These are phyloP conservation scores for Fusarium nisikadoi DNA, from an alignment of 2,329 filamentous ascomycete genomes.

Conservation along the genomic window DNA sequence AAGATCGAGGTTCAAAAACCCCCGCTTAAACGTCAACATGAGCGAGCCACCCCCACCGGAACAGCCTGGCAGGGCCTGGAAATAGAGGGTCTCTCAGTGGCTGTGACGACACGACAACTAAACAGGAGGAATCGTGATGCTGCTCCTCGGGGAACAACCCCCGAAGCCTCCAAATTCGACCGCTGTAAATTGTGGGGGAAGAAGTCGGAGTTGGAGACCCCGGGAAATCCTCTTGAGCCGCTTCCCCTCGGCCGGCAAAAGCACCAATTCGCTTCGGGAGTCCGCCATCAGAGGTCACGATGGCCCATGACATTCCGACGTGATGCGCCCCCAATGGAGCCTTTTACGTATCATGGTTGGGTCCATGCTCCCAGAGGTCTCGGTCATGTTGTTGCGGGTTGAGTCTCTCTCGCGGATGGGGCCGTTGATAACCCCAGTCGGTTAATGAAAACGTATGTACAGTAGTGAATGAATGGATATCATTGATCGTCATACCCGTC, in stretches of 20 bases:
- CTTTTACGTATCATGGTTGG: constrained; percentile 28
- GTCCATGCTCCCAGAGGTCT: background rate
- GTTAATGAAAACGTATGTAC: background rate
- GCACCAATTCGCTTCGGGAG: constrained; percentile 33
- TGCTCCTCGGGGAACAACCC: constrained; percentile 23
- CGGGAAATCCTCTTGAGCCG: constrained; percentile 52
- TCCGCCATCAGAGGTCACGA: constrained; percentile 33
- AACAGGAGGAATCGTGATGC: constrained; percentile 11
- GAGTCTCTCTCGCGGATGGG: constrained; percentile 17
- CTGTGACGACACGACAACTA: constrained; percentile 23
- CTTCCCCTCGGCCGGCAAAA: constrained; percentile 45
- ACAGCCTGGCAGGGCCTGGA: constrained; percentile 9
- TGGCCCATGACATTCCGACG: constrained; percentile 38
- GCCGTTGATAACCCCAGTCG: constrained; percentile 30
- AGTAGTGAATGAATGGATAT: constrained; percentile 14
- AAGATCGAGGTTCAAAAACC: constrained; percentile 4
- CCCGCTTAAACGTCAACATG: constrained; percentile 40
- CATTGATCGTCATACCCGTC: constrained; percentile 43
- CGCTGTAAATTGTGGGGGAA: constrained; percentile 38
- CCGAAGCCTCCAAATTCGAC: constrained; percentile 12
- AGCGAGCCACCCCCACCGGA: constrained; percentile 42
- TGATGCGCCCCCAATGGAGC: constrained; percentile 24
- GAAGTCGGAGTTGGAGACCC: constrained; percentile 43
- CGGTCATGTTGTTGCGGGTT: constrained; percentile 35
- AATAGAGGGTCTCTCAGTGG: constrained; percentile 24